phyloP scores from a whole-genome alignment of 169 alveolate genomes.

The Fabrea salina region DNA sequence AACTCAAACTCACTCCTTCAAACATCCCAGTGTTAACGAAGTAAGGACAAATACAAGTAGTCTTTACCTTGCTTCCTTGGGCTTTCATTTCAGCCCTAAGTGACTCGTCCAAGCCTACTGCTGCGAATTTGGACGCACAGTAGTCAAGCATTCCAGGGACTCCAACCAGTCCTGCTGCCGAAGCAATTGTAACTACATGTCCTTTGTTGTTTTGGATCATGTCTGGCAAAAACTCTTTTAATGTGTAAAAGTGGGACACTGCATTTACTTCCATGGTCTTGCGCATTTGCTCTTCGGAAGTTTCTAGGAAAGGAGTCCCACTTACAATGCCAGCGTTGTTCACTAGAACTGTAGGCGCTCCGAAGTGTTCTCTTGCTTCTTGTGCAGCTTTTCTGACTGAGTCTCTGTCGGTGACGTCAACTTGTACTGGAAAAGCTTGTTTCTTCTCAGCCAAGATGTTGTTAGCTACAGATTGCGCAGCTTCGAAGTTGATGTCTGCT shows the following conservation, averaged over 20 bases:
- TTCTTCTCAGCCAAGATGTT: background rate
- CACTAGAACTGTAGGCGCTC: conserved; percentile 46
- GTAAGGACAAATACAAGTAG: conserved; percentile 74
- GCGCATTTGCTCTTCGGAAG: conserved; percentile 37
- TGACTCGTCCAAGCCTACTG: conserved; percentile 71
- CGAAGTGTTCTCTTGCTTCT: conserved; percentile 32
- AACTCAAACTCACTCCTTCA: conserved; percentile 65
- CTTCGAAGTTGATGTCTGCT: conserved; percentile 58
- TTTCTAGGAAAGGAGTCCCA: conserved; percentile 57
- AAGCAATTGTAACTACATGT: conserved; percentile 70
- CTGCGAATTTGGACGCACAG: conserved; percentile 69
- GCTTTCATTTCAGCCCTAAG: conserved; percentile 53
- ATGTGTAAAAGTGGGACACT: conserved; percentile 55
- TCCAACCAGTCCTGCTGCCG: conserved; percentile 63
- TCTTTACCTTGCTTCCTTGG: conserved; percentile 41
- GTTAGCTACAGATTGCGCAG: conserved; percentile 28
- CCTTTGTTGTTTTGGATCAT: conserved; percentile 61
- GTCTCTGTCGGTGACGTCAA: conserved; percentile 60
- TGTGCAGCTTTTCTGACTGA: conserved; percentile 43
- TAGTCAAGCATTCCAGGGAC: conserved; percentile 61
- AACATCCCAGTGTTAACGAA: conserved; percentile 79
- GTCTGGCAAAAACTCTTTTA: conserved; percentile 58
- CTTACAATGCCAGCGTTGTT: conserved; percentile 74
- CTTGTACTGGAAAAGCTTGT: conserved; percentile 35
- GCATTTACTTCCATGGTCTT: conserved; percentile 60